These are phyloP conservation scores for Sungouiozyma intestinalis DNA, from an alignment of 805 yeast species.

Conservation along the genomic window DNA sequence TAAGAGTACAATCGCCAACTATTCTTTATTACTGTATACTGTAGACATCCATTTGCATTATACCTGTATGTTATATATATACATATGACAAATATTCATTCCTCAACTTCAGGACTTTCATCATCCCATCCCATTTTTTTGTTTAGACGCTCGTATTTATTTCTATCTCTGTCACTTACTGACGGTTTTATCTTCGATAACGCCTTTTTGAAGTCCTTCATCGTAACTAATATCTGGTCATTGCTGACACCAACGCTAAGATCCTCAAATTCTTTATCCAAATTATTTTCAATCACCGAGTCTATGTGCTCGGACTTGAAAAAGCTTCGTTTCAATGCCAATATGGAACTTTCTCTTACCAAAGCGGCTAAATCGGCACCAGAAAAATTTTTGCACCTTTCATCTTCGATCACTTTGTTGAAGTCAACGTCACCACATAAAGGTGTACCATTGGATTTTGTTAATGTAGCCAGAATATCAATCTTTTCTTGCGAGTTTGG, in stretches of 20 bases:
- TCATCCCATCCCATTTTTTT: conserved; percentile 66
- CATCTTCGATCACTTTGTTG: conserved; percentile 53
- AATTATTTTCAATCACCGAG: conserved; percentile 36
- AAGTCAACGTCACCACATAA: conserved; percentile 53
- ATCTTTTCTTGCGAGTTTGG: conserved; percentile 70
- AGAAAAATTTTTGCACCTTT: conserved; percentile 76
- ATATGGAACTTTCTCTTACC: conserved; percentile 88
- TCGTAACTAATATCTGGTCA: conserved; percentile 42
- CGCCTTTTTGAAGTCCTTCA: conserved; percentile 61
- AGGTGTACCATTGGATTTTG: conserved; percentile 68
- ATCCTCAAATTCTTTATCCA: conserved; percentile 33
- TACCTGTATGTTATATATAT: background rate
- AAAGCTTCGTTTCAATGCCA: conserved; percentile 68
- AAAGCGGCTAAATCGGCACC: conserved; percentile 94
- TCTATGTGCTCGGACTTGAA: conserved; percentile 39
- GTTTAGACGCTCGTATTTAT: conserved; percentile 63
- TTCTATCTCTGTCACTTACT: conserved; percentile 77
- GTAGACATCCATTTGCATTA: background rate
- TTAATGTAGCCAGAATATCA: conserved; percentile 73
- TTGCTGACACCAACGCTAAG: conserved; percentile 26
- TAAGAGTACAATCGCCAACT: no score
- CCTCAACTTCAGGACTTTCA: conserved; percentile 24
- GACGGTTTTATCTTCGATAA: conserved; percentile 74
- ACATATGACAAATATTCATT: conserved; percentile 4
- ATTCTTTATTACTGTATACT: background rate